A percentile compares a stretch with the other conserved stretches of the same genome.
These are phyloP conservation scores for Lepidium campestre DNA, from an alignment of 441 rosid genomes.

Conservation along the genomic window DNA sequence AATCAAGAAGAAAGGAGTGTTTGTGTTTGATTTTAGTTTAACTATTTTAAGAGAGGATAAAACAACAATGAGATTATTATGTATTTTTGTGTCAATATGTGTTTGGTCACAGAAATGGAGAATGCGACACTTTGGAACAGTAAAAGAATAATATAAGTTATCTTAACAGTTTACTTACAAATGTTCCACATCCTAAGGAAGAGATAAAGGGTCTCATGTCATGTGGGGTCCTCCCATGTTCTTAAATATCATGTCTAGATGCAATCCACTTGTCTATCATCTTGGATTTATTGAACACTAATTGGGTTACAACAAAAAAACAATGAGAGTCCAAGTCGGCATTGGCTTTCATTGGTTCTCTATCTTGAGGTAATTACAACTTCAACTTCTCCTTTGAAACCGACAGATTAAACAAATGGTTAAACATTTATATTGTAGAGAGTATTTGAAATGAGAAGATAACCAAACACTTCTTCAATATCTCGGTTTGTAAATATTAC, in stretches of 20 bases:
- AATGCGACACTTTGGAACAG: not conserved
- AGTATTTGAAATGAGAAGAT: not conserved
- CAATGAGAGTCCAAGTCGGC: not conserved
- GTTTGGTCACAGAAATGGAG: constrained; percentile 4
- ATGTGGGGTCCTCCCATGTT: constrained; percentile 10
- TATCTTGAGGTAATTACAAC: no score
- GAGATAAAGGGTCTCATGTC: not conserved
- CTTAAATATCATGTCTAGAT: not conserved
- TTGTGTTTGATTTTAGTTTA: not conserved
- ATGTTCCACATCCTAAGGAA: constrained; percentile 10
- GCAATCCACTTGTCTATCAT: not conserved
- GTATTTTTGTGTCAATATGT: constrained; percentile 1
- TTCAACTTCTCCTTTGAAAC: no score
- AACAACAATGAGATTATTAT: constrained; percentile 8
- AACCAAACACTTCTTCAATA: not conserved
- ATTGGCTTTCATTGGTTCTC: no score
- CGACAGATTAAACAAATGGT: no score
- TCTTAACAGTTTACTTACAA: not conserved
- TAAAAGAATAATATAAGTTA: not conserved
- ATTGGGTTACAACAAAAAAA: not conserved
- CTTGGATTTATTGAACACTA: not conserved
- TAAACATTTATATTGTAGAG: not conserved
- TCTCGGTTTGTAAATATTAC: not conserved
- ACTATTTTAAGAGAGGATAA: not conserved
- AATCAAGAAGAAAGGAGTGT: not conserved